Evolutionary conservation across 768 basidiomycete species (phyloP).

Genomic region (Gautieria morchelliformis): DNA sequence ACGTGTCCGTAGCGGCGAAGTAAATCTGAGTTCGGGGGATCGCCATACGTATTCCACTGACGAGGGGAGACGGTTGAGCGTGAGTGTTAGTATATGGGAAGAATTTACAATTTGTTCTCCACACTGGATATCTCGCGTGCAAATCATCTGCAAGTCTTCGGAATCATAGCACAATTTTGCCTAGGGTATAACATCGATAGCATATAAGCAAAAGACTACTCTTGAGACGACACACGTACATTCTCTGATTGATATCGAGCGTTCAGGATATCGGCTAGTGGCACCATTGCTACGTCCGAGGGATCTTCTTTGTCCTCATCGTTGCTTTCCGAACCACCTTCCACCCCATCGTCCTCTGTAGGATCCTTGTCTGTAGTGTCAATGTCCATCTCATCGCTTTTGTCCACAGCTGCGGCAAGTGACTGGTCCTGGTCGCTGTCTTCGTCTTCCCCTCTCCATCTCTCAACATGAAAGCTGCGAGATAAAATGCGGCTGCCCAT

Average conservation of each 20-base stretch:
- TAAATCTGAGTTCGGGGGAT: slow-evolving; percentile 86
- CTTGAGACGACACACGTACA: slow-evolving; percentile 33
- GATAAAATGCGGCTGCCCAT: slow-evolving; percentile 91
- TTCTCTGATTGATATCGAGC: slow-evolving; percentile 81
- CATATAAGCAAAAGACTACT: neutral
- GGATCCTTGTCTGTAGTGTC: slow-evolving; percentile 18
- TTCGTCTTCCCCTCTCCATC: slow-evolving; percentile 26
- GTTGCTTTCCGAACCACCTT: slow-evolving; percentile 31
- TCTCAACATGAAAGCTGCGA: slow-evolving; percentile 80
- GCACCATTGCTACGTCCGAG: slow-evolving; percentile 80
- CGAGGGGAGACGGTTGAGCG: neutral
- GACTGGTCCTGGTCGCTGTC: slow-evolving; percentile 17
- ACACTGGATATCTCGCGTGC: slow-evolving; percentile 60
- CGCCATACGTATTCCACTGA: slow-evolving; percentile 94
- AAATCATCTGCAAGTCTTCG: slow-evolving; percentile 62
- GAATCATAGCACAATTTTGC: slow-evolving; percentile 81
- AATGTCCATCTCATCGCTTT: slow-evolving; percentile 23
- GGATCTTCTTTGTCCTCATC: slow-evolving; percentile 47
- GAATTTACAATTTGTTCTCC: slow-evolving; percentile 81
- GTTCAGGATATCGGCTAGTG: slow-evolving; percentile 94
- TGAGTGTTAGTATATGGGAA: neutral
- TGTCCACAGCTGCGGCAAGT: slow-evolving; percentile 10
- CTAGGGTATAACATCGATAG: slow-evolving; percentile 28
- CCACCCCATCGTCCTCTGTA: slow-evolving; percentile 27
- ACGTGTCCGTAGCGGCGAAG: slow-evolving; percentile 93